These are phyloP conservation scores for Gamsiella multidivaricata DNA, from an alignment of 192 early-diverging fungal genomes.

Conservation along the genomic window DNA sequence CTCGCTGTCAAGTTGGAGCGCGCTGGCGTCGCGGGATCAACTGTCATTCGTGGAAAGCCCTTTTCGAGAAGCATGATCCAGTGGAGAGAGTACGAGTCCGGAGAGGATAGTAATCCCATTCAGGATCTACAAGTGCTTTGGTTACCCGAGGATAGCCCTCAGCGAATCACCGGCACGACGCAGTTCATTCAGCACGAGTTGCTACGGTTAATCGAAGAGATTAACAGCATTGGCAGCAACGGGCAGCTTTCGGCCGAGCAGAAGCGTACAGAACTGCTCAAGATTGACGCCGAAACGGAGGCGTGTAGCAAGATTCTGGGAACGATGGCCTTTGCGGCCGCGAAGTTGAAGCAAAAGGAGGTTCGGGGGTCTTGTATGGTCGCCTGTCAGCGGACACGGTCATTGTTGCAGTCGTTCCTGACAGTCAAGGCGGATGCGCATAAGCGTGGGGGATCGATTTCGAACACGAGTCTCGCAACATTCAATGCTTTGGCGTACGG, in stretches of 20 bases:
- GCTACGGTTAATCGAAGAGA: slow-evolving; percentile 32
- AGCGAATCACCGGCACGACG: slow-evolving; percentile 27
- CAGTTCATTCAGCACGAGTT: slow-evolving; percentile 43
- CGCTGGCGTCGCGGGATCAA: slow-evolving; percentile 33
- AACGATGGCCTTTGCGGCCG: slow-evolving; percentile 9
- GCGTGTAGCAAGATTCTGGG: slow-evolving; percentile 27
- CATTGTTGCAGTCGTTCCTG: slow-evolving; percentile 38
- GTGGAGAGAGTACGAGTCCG: slow-evolving; percentile 31
- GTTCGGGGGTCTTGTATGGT: slow-evolving; percentile 25
- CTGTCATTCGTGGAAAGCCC: slow-evolving; percentile 14
- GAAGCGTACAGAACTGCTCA: slow-evolving; percentile 14
- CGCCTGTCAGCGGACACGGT: slow-evolving; percentile 25
- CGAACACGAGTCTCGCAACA: slow-evolving; percentile 52
- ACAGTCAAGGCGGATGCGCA: slow-evolving; percentile 45
- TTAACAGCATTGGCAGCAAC: slow-evolving; percentile 25
- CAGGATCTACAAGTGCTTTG: slow-evolving; percentile 22
- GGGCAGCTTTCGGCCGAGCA: background rate
- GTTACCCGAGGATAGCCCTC: slow-evolving; percentile 10
- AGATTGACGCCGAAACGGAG: slow-evolving; percentile 34
- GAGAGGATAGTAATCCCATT: background rate
- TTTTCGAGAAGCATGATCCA: slow-evolving; percentile 16
- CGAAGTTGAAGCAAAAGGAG: slow-evolving; percentile 21
- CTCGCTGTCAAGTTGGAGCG: slow-evolving; percentile 28
- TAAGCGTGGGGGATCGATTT: slow-evolving; percentile 44
- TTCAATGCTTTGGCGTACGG: slow-evolving; percentile 59